A percentile compares a stretch with the other conserved stretches of the same genome.
Evolutionary conservation across 306 rosid species (phyloP).

Genomic region (Mimosa bimucronata): DNA sequence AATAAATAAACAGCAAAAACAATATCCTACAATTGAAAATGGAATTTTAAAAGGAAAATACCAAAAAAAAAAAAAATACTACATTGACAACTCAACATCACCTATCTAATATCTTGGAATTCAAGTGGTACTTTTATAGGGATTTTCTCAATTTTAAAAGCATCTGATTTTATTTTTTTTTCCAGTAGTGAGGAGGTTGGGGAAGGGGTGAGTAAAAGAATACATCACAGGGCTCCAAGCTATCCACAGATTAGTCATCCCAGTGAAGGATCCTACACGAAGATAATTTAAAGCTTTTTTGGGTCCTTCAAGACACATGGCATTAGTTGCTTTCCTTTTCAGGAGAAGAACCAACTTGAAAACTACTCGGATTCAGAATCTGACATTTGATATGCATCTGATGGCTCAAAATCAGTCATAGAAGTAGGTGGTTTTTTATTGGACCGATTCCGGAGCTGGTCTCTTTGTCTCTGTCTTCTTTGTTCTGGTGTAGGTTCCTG

Average conservation of each 20-base stretch:
- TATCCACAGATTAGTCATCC: not conserved
- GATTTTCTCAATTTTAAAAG: too few species aligned
- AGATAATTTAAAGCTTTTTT: not conserved
- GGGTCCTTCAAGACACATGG: constrained; percentile 20
- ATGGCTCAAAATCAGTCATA: constrained; percentile 70
- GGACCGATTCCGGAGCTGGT: constrained; percentile 34
- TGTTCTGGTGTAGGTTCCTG: constrained; percentile 47
- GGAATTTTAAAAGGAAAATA: not conserved
- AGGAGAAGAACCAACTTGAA: constrained; percentile 11
- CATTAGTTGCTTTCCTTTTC: constrained; percentile 10
- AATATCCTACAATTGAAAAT: not conserved
- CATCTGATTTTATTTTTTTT: not conserved
- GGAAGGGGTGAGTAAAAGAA: not conserved
- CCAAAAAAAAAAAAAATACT: too few species aligned
- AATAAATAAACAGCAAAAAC: not conserved
- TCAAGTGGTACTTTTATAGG: too few species aligned
- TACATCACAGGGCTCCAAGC: not conserved
- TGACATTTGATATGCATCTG: constrained; percentile 66
- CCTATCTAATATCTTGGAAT: too few species aligned
- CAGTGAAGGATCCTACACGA: constrained; percentile 16
- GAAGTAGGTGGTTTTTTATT: constrained; percentile 50
- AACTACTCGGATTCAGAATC: constrained; percentile 80
- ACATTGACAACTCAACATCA: too few species aligned
- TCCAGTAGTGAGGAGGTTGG: not conserved
- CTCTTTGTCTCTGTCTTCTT: constrained; percentile 51